Evolutionary conservation across 2,329 filamentous ascomycete genomes (phyloP).

Genomic region (Claviceps sp.): DNA sequence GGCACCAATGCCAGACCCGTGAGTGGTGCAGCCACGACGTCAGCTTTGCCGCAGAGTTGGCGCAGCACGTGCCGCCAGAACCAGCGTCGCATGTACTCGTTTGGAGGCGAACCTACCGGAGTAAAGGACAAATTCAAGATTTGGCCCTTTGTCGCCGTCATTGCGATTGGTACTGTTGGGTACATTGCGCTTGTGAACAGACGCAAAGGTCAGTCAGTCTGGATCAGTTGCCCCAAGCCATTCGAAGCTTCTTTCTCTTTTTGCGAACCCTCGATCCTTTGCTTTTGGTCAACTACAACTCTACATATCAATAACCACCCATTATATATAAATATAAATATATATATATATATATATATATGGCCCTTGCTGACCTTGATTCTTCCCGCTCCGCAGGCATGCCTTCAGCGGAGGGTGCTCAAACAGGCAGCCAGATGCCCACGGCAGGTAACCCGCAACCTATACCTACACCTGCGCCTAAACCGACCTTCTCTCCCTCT

Average conservation of each 20-base stretch:
- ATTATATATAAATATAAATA: too few species aligned
- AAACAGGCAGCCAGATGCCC: conserved; percentile 28
- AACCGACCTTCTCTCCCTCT: conserved; percentile 58
- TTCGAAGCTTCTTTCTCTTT: neutral
- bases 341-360: too few species aligned
- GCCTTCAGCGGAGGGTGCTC: conserved; percentile 22
- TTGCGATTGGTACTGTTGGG: conserved; percentile 32
- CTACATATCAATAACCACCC: too few species aligned
- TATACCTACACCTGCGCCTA: conserved; percentile 7
- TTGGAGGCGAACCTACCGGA: conserved; percentile 16
- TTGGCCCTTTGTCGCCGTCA: conserved; percentile 42
- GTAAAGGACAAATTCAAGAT: conserved; percentile 34
- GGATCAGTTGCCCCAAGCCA: too few species aligned
- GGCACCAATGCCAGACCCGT: conserved; percentile 1
- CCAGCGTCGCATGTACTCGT: conserved; percentile 23
- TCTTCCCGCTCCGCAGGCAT: conserved; percentile 20
- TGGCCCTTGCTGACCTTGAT: neutral
- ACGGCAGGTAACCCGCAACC: conserved; percentile 32
- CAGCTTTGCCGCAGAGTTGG: conserved; percentile 1
- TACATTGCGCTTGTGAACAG: conserved; percentile 37
- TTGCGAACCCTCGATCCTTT: neutral
- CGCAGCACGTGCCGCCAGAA: conserved; percentile 13
- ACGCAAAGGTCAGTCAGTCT: conserved; percentile 32
- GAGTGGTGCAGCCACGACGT: conserved; percentile 8
- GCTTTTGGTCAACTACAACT: too few species aligned